These are phyloP conservation scores for Annona cherimola DNA, from an alignment of 164 flowering plant genomes.

Conservation along the genomic window DNA sequence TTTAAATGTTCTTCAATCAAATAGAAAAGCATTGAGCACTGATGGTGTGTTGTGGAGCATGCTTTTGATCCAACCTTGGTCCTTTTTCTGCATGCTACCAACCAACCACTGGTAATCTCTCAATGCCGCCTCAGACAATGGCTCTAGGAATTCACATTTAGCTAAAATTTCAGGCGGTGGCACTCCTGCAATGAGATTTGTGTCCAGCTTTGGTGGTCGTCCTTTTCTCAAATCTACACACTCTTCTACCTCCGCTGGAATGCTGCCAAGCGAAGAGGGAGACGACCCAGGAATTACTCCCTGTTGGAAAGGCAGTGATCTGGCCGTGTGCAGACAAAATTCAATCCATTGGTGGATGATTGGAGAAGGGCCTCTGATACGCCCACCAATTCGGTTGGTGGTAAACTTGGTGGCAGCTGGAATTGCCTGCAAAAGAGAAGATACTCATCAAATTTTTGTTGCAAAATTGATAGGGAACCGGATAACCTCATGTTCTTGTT, in stretches of 20 bases:
- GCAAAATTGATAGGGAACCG: not conserved
- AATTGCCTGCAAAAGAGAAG: constrained; percentile 46
- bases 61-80: constrained; percentile 20
- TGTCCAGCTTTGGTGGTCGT: constrained; percentile 63
- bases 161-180: constrained; percentile 69
- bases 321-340: constrained; percentile 76
- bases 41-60: constrained; percentile 17
- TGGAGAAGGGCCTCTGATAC: constrained; percentile 83
- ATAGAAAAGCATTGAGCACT: constrained; percentile 6
- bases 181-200: constrained; percentile 68
- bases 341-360: constrained; percentile 83
- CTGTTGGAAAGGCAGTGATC: constrained; percentile 75
- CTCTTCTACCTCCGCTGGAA: constrained; percentile 5
- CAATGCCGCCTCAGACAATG: constrained; percentile 58
- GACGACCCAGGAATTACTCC: constrained; percentile 78
- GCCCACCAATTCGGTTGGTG: constrained; percentile 59
- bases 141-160: constrained; percentile 76
- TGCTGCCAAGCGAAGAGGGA: constrained; percentile 42
- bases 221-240: constrained; percentile 31
- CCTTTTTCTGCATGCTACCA: constrained; percentile 32
- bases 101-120: constrained; percentile 57
- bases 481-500: too few species aligned
- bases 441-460: not conserved
- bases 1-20: constrained; percentile 10
- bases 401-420: constrained; percentile 54